Conservation (phyloP, 1,139 yeast species). For the Yamadazyma siamensis region DNA sequence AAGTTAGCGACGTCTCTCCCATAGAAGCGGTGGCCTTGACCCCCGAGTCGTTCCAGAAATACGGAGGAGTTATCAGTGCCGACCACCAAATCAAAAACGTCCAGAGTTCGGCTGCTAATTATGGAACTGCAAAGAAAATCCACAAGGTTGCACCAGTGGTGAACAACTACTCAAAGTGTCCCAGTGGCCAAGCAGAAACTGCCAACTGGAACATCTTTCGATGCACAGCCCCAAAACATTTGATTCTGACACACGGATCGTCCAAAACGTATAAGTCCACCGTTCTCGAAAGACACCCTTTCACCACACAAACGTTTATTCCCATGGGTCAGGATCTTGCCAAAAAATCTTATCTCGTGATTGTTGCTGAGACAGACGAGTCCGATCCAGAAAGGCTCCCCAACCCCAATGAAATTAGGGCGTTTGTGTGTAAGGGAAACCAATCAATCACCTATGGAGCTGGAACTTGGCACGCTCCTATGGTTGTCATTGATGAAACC, state of each 20-base stretch:
- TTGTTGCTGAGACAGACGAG: constrained; percentile 62
- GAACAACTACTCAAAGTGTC: constrained; percentile 47
- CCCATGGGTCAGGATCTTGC: constrained; percentile 71
- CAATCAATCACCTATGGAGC: constrained; percentile 88
- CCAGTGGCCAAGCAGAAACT: constrained; percentile 44
- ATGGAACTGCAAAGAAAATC: constrained; percentile 87
- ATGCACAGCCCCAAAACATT: constrained; percentile 69
- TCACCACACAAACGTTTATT: constrained; percentile 82
- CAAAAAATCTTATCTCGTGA: constrained; percentile 65
- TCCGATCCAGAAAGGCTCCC: constrained; percentile 47
- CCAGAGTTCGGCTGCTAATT: constrained; percentile 60
- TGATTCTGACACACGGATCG: constrained; percentile 35
- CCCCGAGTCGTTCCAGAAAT: constrained; percentile 40
- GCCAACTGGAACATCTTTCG: constrained; percentile 84
- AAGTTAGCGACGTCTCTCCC: constrained; percentile 20
- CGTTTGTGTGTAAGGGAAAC: constrained; percentile 75
- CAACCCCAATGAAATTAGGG: constrained; percentile 54
- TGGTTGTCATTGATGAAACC: constrained; percentile 66
- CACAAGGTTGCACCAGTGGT: constrained; percentile 67
- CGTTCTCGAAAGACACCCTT: constrained; percentile 89
- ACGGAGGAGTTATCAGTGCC: constrained; percentile 46
- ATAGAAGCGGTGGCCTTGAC: constrained; percentile 36
- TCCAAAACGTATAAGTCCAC: constrained; percentile 48
- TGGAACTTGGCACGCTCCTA: constrained; percentile 81
- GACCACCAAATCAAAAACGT: constrained; percentile 37